Percentiles rank a stretch among this genome's conserved stretches.
These are phyloP conservation scores for Fusarium circinatum DNA, from an alignment of 2,329 filamentous ascomycete species.

Conservation along the genomic window DNA sequence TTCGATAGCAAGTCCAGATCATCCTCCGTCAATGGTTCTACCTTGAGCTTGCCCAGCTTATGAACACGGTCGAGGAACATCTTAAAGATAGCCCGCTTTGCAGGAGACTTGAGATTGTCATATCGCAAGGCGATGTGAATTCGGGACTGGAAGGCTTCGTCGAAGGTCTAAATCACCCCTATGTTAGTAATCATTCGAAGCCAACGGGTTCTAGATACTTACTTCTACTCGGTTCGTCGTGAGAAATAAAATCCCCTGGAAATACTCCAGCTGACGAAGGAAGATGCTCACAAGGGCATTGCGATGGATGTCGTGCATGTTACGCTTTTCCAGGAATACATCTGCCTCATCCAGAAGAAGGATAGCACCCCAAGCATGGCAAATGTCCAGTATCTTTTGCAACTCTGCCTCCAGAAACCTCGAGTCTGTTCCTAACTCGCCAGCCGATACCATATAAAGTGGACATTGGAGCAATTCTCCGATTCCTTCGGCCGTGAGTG, in stretches of 20 bases:
- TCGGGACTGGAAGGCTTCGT: slow-evolving; percentile 88
- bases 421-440: slow-evolving; percentile 83
- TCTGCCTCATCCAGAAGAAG: slow-evolving; percentile 87
- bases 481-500: slow-evolving; percentile 86
- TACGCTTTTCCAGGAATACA: slow-evolving; percentile 84
- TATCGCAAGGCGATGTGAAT: slow-evolving; percentile 89
- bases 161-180: slow-evolving; percentile 71
- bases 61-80: slow-evolving; percentile 82
- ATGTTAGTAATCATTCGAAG: neutral
- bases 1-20: slow-evolving; percentile 75
- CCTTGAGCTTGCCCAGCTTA: slow-evolving; percentile 68
- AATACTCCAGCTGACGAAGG: slow-evolving; percentile 87
- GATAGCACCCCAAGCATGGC: slow-evolving; percentile 86
- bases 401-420: slow-evolving; percentile 78
- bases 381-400: slow-evolving; percentile 86
- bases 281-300: slow-evolving; percentile 91
- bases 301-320: slow-evolving; percentile 83
- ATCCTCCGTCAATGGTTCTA: slow-evolving; percentile 70
- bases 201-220: slow-evolving; percentile 26
- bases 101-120: slow-evolving; percentile 75
- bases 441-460: slow-evolving; percentile 83
- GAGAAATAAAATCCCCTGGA: slow-evolving; percentile 89
- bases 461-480: slow-evolving; percentile 84
- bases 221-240: slow-evolving; percentile 87
- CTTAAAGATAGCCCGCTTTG: slow-evolving; percentile 83